Conservation (phyloP, 176 grass and related monocot genomes). For the Rhynchospora pubera region DNA sequence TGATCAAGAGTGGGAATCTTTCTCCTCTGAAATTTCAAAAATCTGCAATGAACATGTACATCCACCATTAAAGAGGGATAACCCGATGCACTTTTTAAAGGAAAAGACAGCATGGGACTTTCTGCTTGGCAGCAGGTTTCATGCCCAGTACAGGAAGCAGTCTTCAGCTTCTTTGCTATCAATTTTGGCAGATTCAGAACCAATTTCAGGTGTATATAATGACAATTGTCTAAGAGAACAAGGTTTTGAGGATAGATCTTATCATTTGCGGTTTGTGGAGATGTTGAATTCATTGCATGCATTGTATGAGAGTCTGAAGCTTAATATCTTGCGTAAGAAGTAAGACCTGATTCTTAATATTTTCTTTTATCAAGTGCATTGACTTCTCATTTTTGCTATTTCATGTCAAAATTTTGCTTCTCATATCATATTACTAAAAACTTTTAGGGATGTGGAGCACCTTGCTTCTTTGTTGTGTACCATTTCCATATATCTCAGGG, state of each 20-base stretch:
- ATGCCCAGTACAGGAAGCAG: slow-evolving; percentile 47
- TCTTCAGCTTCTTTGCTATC: slow-evolving; percentile 32
- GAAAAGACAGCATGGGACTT: slow-evolving; percentile 64
- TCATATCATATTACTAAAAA: neutral
- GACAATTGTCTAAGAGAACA: slow-evolving; percentile 1
- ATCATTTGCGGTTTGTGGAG: slow-evolving; percentile 56
- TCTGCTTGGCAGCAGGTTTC: slow-evolving; percentile 72
- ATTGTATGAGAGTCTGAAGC: slow-evolving; percentile 86
- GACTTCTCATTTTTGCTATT: slow-evolving; percentile 24
- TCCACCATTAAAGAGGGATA: slow-evolving; percentile 27
- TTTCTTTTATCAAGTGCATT: slow-evolving; percentile 4
- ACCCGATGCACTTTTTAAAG: neutral
- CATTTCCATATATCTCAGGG: slow-evolving; percentile 60
- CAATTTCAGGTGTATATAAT: neutral
- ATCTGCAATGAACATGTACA: slow-evolving; percentile 50
- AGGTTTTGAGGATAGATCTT: slow-evolving; percentile 24
- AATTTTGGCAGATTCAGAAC: slow-evolving; percentile 34
- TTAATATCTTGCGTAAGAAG: slow-evolving; percentile 82
- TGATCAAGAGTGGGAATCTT: slow-evolving; percentile 88
- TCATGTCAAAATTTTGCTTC: slow-evolving; percentile 8
- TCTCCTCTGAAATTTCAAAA: slow-evolving; percentile 53
- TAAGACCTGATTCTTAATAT: slow-evolving; percentile 38
- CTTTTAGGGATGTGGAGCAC: slow-evolving; percentile 63
- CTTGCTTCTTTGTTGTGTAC: slow-evolving; percentile 64
- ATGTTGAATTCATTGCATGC: slow-evolving; percentile 77